A percentile compares a stretch with the other conserved stretches of the same genome.
Evolutionary conservation across 2,329 filamentous ascomycete genomes (phyloP).

Genomic region (Ophiostoma novo-ulmi): DNA sequence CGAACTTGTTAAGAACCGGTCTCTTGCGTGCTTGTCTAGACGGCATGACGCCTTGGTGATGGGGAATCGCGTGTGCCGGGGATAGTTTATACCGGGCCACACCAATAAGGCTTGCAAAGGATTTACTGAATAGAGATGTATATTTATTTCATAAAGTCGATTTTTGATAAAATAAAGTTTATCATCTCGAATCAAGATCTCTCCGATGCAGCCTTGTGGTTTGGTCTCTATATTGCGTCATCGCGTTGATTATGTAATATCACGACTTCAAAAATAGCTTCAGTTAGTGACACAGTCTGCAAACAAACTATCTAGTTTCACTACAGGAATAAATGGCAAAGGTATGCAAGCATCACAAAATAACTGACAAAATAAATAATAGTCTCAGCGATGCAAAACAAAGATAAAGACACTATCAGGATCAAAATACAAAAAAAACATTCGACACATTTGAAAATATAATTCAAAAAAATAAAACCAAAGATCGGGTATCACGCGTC

Average conservation of each 20-base stretch:
- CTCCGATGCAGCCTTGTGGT: slow-evolving; percentile 3
- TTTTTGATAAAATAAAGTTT: not conserved
- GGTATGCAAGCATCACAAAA: not conserved
- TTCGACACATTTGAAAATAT: not conserved
- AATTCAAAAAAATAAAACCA: not conserved
- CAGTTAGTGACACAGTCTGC: not conserved
- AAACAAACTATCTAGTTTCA: not conserved
- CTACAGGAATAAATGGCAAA: not conserved
- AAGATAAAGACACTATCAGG: not conserved
- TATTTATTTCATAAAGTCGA: not conserved
- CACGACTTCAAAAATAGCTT: not conserved
- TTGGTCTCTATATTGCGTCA: not conserved
- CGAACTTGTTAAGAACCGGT: not conserved
- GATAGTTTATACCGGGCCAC: slow-evolving; percentile 1
- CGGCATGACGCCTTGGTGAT: slow-evolving; percentile 21
- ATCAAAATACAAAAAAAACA: not conserved
- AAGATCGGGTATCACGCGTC: not conserved
- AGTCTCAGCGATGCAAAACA: not conserved
- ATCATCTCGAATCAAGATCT: not conserved
- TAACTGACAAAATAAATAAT: not conserved
- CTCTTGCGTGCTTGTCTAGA: slow-evolving; percentile 13
- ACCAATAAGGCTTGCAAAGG: not conserved
- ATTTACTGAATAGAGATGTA: not conserved
- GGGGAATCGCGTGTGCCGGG: slow-evolving; percentile 18
- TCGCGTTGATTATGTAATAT: not conserved